phyloP scores from a whole-genome alignment of 306 rosid genomes.

The Oemleria cerasiformis region DNA sequence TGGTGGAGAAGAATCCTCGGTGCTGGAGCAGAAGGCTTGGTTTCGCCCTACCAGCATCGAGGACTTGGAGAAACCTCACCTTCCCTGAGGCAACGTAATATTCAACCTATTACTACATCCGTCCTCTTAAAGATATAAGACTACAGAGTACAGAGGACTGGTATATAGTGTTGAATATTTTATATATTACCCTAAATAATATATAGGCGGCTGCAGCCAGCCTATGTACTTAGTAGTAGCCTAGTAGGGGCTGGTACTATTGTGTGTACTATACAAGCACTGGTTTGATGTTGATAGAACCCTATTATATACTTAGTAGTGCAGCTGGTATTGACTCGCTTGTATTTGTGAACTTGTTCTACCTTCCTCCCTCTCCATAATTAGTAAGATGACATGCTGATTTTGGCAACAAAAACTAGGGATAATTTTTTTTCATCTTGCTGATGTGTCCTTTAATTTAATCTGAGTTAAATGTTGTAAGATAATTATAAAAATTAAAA shows the following conservation, averaged over 20 bases:
- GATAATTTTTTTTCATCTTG: no score
- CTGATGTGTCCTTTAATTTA: no score
- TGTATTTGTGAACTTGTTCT: background rate
- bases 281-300: slow-evolving; percentile 13
- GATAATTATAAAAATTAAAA: no score
- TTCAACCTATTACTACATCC: background rate
- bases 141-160: background rate
- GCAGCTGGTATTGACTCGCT: slow-evolving; percentile 3
- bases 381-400: no score
- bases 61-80: slow-evolving; percentile 91
- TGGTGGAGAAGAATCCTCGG: slow-evolving; percentile 32
- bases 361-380: no score
- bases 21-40: slow-evolving; percentile 87
- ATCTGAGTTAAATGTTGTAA: no score
- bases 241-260: background rate
- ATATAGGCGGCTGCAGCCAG: background rate
- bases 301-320: slow-evolving; percentile 1
- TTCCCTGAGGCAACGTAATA: background rate
- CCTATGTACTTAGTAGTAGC: background rate
- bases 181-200: slow-evolving; percentile 10
- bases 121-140: background rate
- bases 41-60: slow-evolving; percentile 81
- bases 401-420: no score
- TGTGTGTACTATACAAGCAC: background rate
- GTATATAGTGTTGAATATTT: background rate